A percentile compares a stretch with the other conserved stretches of the same genome.
Evolutionary conservation across 768 basidiomycete species (phyloP).

Genomic region (Tricholoma matsutake): DNA sequence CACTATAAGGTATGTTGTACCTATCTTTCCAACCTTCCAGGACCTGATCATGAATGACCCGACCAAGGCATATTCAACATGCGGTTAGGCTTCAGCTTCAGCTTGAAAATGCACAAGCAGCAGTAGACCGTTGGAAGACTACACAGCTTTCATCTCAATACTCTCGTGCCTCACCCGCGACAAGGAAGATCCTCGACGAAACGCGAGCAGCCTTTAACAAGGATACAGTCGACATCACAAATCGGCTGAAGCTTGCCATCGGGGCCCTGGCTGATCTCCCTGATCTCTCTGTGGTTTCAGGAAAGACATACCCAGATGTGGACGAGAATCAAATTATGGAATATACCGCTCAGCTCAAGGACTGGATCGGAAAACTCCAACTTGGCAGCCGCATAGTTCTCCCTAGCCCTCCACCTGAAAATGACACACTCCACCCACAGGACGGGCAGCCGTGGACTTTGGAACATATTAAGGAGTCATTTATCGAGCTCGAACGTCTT

Average conservation of each 20-base stretch:
- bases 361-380: constrained; percentile 29
- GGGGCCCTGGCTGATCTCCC: constrained; percentile 25
- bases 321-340: constrained; percentile 21
- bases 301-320: constrained; percentile 6
- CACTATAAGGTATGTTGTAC: constrained; percentile 20
- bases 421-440: not conserved
- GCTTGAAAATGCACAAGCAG: constrained; percentile 15
- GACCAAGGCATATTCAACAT: constrained; percentile 24
- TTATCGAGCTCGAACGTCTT: constrained; percentile 6
- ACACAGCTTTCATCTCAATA: constrained; percentile 29
- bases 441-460: constrained; percentile 10
- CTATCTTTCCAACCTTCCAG: not conserved
- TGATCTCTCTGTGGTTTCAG: constrained; percentile 13
- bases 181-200: constrained; percentile 25
- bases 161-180: constrained; percentile 22
- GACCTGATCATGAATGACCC: not conserved
- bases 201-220: constrained; percentile 16
- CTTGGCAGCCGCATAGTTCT: constrained; percentile 7
- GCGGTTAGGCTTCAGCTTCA: constrained; percentile 26
- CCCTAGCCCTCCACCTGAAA: not conserved
- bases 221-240: constrained; percentile 16
- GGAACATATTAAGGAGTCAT: constrained; percentile 6
- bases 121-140: constrained; percentile 28
- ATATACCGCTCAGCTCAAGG: constrained; percentile 28
- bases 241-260: constrained; percentile 19